Evolutionary conservation across 1,284 basidiomycete genomes (phyloP).

Genomic region (Coniferiporia weirii): DNA sequence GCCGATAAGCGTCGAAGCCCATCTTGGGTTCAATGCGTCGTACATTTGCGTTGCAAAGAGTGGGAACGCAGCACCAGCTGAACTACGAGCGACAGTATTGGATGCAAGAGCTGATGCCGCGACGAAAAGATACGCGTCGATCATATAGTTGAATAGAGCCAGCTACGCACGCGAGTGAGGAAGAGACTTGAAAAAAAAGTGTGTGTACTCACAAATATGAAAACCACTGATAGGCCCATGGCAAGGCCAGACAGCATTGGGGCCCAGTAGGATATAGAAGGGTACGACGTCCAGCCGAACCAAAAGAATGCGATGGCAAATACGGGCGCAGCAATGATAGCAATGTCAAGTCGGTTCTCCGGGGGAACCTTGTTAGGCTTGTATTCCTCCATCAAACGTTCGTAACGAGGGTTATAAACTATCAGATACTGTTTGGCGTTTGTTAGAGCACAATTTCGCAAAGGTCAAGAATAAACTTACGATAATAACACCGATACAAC

Average conservation of each 20-base stretch:
- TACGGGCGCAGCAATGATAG: slow-evolving; percentile 49
- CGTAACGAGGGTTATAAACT: slow-evolving; percentile 52
- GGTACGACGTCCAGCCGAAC: slow-evolving; percentile 60
- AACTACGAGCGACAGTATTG: slow-evolving; percentile 48
- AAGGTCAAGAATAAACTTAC: slow-evolving; percentile 30
- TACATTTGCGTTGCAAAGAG: slow-evolving; percentile 56
- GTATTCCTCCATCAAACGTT: slow-evolving; percentile 37
- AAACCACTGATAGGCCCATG: slow-evolving; percentile 50
- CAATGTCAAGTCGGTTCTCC: slow-evolving; percentile 57
- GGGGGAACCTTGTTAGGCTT: slow-evolving; percentile 57
- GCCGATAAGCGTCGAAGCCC: slow-evolving; percentile 54
- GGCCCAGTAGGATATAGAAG: slow-evolving; percentile 49
- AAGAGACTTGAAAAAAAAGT: too few relatives aligned
- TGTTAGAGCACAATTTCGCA: slow-evolving; percentile 21
- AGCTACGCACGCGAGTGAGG: slow-evolving; percentile 30
- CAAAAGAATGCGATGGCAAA: slow-evolving; percentile 60
- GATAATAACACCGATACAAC: slow-evolving; percentile 37
- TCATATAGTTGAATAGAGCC: slow-evolving; percentile 50
- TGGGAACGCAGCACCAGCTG: slow-evolving; percentile 56
- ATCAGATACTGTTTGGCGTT: slow-evolving; percentile 38
- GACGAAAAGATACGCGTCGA: slow-evolving; percentile 51
- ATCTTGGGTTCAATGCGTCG: slow-evolving; percentile 40
- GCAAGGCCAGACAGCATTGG: slow-evolving; percentile 48
- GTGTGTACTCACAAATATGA: slow-evolving; percentile 51
- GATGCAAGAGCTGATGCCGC: slow-evolving; percentile 57